Conservation (phyloP, 306 rosid species). For the Vigna angularis region DNA sequence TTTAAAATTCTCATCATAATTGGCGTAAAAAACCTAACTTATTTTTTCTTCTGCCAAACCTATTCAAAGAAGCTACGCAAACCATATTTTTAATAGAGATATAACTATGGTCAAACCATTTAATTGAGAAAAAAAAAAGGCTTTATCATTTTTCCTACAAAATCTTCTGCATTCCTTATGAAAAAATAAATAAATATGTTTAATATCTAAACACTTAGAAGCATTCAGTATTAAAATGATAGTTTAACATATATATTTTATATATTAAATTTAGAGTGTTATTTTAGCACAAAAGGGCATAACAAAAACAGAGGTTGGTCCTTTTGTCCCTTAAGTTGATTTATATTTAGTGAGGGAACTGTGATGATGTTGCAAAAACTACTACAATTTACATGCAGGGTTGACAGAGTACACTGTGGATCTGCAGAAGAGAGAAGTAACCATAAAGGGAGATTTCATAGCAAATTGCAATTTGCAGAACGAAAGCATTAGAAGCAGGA, state of each 20-base stretch:
- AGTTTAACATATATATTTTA: not conserved
- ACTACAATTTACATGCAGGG: constrained; percentile 36
- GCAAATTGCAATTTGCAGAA: constrained; percentile 3
- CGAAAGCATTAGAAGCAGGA: constrained; percentile 24
- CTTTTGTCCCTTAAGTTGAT: too few relatives aligned
- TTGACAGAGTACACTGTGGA: constrained; percentile 52
- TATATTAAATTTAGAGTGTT: not conserved
- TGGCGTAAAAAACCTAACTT: not conserved
- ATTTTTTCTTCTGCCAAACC: not conserved
- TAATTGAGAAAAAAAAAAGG: not conserved
- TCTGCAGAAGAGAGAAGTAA: constrained; percentile 47
- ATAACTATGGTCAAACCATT: not conserved
- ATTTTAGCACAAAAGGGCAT: not conserved
- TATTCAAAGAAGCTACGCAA: not conserved
- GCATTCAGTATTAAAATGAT: not conserved
- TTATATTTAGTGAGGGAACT: not conserved
- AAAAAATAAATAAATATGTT: not conserved
- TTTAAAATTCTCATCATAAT: constrained; percentile 5
- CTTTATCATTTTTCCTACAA: not conserved
- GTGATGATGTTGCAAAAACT: constrained; percentile 20
- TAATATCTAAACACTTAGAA: not conserved
- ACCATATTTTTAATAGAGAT: not conserved
- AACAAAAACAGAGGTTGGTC: too few relatives aligned
- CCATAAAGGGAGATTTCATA: constrained; percentile 48
- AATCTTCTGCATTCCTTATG: not conserved